Evolutionary conservation across 2,329 filamentous ascomycete species (phyloP), one percentile per base, ranked within the genome.

Genomic region (Diplodia mutila): DNA sequence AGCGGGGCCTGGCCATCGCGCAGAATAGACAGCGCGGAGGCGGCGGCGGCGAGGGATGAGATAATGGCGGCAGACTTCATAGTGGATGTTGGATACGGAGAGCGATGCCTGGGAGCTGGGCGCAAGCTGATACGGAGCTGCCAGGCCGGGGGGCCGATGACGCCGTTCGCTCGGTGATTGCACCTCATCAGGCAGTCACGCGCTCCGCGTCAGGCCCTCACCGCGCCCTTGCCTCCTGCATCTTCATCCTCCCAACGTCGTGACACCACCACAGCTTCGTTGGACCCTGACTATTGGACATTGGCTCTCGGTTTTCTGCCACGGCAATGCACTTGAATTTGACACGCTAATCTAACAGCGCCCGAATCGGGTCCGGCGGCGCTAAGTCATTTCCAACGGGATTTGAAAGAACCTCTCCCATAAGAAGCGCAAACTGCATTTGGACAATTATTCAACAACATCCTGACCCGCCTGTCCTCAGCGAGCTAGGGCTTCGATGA

Each of bases 61-160:
- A 66, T 11, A 49, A 69, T 53, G 6, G 49, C 21, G 29, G 67
- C 25, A 55, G 63, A 42, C 48, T 67, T 69, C 67, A 69, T 69
- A 57, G 61, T 54, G 32, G 65, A 6, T 21, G 54, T 55, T 59
- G 53, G 21, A 9, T 21, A 12, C 18, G 14, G 27, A 23, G 27
- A 37, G 29, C 29, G 23, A 25, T 61, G 39, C 18, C 12, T 32
- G 25, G 23, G 57, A 37, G 57, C 32, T 61, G 57, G 39, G 57
- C 57, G 57, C 37, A 14, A 48, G 57, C 57, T 63, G 57, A 61
- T 61, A 61, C 39, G 57, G 57, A 61, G 39, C 57, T 61, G 57
- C 16, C 39, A 27, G 46, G 39, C 46, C 29, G 57, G 39, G 55
- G 39, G 29, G 5, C 27, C 59, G 46, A 63, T 63, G 59, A 63